Evolutionary conservation across 2,329 filamentous ascomycete species (phyloP), one percentile per base, ranked within the genome.

Genomic region (Pseudogymnoascus sp.): DNA sequence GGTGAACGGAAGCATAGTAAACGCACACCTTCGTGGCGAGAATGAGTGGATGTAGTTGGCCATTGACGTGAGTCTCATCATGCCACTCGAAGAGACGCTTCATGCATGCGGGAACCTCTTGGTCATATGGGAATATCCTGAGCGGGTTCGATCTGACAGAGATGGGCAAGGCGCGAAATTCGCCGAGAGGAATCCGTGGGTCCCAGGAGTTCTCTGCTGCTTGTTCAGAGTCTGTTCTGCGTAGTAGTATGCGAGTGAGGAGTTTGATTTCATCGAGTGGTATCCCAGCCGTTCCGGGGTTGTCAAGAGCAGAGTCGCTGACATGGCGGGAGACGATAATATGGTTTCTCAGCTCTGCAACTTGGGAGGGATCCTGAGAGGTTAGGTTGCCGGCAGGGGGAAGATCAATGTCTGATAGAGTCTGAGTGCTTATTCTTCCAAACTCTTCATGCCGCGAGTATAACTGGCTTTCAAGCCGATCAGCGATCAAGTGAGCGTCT

Each of bases 241-340:
- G 63, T 20, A 67, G 57, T 7, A 61, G 38, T 25, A 59, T 37
- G 18, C 62, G 59, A 30, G 47, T 60, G 43, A 64, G 60, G 14
- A 63, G 37, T 58, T 67, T 63, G 14, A 35, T 41, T 20, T 65
- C 63, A 11, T 41, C 28, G 7, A 69, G 32, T 47, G 62, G 59
- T 14, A 63, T 18, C 6, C 66, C 64, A 14, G 62, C 11, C 1
- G 65, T 66, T 34, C 61, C 43, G 18, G 12, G 62, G 30, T 62
- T 63, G 12, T 38, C 16, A 14, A 62, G 47, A 22, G 67, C 65
- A 28, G 41, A 60, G 57, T 67, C 47, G 37, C 64, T 61, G 28
- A 67, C 50, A 59, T 64, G 66, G 28, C 66, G 67, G 16, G 62
- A 68, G 18, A 64, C 65, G n/a, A 68, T 3, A 43, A 67, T 64